Base-by-base conservation (phyloP, 257 asterid genomes). In the Orobanche coerulescens region DNA sequence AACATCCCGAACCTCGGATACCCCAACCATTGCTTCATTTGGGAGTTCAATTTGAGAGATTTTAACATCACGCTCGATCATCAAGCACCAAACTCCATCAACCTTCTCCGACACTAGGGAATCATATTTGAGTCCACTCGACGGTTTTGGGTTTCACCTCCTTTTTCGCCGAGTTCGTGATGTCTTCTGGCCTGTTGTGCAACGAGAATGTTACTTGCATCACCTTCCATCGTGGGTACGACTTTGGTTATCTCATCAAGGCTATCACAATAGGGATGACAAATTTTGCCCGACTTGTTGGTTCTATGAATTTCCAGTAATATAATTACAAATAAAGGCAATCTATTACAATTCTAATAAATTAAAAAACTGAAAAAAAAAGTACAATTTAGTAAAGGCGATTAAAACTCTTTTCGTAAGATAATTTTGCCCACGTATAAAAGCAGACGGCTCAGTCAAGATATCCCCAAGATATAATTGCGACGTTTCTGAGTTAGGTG, bases 211-310 rank as follows among this genome's bases (percentile, higher is more conserved):
- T 76, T 14, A 59, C 67, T 8, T 76, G 68, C 67, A 64, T 74
- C 0, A 77, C 79, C 25, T 77, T 77, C 31, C 82, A 77, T 42
- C 67, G 79, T 53, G 79, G 75, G 4, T 74, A 77, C n/a, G 82
- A 77, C 48, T 77, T 77, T 18, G 82, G 79, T 22, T 73, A 77
- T 52, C 59, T 77, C 33, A 44, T 77, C 22, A 77, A 77, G 62
- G 49, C 71, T 9, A 57, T 77, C 33, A 77, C 19, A 70, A 77
- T 36, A 58, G 63, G 48, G 49, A n/a, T n/a, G n/a, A n/a, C n/a
- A n/a, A n/a, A n/a, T n/a, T n/a, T n/a, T n/a, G n/a, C n/a, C n/a
- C n/a, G n/a, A n/a, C n/a, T n/a, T n/a, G n/a, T n/a, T n/a, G n/a
- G n/a, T n/a, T n/a, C n/a, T n/a, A n/a, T n/a, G n/a, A n/a, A n/a